Base-by-base conservation (phyloP, 768 basidiomycete species). In the Dioszegia crocea region DNA sequence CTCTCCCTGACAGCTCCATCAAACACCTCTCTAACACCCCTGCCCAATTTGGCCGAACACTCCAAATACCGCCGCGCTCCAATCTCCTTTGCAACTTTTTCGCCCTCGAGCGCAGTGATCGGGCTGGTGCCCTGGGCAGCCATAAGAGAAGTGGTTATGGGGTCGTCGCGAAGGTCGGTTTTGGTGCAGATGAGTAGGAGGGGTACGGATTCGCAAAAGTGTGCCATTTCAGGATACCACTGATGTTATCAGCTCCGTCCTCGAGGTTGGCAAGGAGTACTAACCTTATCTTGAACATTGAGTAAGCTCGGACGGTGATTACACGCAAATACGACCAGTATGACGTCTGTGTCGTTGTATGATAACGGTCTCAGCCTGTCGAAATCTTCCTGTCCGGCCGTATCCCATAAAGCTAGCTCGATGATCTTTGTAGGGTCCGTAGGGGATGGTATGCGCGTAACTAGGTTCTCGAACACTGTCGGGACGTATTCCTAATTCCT, bases 311-410 rank as follows among this genome's bases (percentile, higher is more conserved):
- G 74, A 19, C 76, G 62, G 47, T 74, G 73, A 60, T 78, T 76
- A 57, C 73, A 71, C 9, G 76, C 77, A 58, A 77, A 78, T 11
- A 77, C 75, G 19, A 78, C 67, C 29, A 78, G 57, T n/a, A 78
- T 74, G 16, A 78, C 77, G 55, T 78, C 73, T 31, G 77, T 77
- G 56, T 78, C 77, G 54, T 76, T 77, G 63, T 78, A 78, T 19
- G 66, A 70, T 57, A 78, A 56, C 31, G 77, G 76, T 41, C 77
- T 59, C 29, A 78, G 57, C 43, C 77, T 61, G 48, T 78, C 77
- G 52, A 77, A 99, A 81, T 99, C 94, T 79, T 99, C 96, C 80
- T 99, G 96, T 66, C 96, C 96, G 33, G 96, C 96, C n/a, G 96
- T 99, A 83, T 99, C 96, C 96, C 96, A 99, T 57, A 99, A 82